Percentiles rank a stretch among this genome's conserved stretches.
phyloP scores from a whole-genome alignment of 495 filamentous ascomycete genomes.

The Barbatosphaeria neglecta region DNA sequence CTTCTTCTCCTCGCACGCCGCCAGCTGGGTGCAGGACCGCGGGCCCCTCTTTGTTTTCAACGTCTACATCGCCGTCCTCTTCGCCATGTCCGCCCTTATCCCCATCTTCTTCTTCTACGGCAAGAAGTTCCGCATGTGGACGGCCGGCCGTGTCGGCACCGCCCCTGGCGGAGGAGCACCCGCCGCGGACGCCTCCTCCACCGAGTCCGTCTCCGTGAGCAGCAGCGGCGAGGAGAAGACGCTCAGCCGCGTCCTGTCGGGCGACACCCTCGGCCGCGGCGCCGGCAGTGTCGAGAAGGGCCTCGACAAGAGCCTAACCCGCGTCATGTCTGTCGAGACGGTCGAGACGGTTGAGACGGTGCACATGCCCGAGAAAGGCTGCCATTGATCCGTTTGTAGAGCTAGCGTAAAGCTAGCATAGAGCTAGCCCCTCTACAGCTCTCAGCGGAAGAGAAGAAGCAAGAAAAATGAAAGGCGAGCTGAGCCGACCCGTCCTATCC shows the following conservation, averaged over 20 bases:
- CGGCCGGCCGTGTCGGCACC: background rate
- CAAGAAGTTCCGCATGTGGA: conserved; percentile 11
- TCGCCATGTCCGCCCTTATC: conserved; percentile 10
- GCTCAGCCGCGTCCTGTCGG: background rate
- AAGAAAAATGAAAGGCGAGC: too few relatives aligned
- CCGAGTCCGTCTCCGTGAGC: background rate
- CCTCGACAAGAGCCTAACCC: background rate
- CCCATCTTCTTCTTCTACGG: conserved; percentile 29
- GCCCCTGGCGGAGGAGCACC: too few relatives aligned
- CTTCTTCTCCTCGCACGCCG: conserved; percentile 1
- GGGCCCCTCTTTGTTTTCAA: conserved; percentile 1
- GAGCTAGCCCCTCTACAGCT: background rate
- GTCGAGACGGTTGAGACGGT: background rate
- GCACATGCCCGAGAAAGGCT: background rate
- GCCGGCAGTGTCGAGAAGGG: background rate
- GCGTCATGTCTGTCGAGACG: background rate
- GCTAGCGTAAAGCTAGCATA: too few relatives aligned
- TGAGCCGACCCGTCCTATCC: too few relatives aligned
- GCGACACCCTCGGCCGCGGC: background rate
- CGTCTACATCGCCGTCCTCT: background rate
- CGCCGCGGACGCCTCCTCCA: background rate
- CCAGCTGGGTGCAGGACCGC: conserved; percentile 1
- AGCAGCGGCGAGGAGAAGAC: background rate
- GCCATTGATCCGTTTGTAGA: too few relatives aligned
- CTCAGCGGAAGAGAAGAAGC: too few relatives aligned